phyloP scores from a whole-genome alignment of 2,329 filamentous ascomycete species.

The Penicillium decumbens region DNA sequence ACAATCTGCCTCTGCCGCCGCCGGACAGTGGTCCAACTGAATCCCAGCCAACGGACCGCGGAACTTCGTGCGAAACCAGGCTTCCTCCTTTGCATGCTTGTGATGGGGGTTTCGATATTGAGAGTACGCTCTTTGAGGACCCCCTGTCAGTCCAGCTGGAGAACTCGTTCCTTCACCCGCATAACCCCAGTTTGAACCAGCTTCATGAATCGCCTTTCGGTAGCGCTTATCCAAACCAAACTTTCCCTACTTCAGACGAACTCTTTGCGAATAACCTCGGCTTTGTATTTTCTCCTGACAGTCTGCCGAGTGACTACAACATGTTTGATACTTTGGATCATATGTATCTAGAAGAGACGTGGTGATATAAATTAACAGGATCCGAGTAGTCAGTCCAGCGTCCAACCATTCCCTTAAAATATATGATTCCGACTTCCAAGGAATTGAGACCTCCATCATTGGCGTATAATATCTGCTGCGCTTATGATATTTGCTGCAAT shows the following conservation, averaged over 20 bases:
- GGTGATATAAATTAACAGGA: conserved; percentile 5
- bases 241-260: conserved; percentile 8
- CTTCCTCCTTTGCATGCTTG: neutral
- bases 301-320: conserved; percentile 21
- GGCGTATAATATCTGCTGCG: neutral
- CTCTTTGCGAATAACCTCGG: conserved; percentile 19
- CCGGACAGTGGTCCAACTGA: neutral
- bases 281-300: conserved; percentile 20
- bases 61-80: neutral
- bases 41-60: neutral
- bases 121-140: neutral
- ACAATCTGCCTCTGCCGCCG: conserved; percentile 8
- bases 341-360: conserved; percentile 21
- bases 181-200: conserved; percentile 1
- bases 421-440: neutral
- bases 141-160: neutral
- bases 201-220: neutral
- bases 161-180: neutral
- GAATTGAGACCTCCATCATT: neutral
- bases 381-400: neutral
- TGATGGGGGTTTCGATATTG: conserved; percentile 6
- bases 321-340: conserved; percentile 24
- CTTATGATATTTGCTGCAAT: conserved; percentile 33
- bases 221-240: neutral
- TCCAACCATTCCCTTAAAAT: neutral